Conservation (phyloP, 192 early-diverging fungal genomes). For the Entophlyctis luteolus region DNA sequence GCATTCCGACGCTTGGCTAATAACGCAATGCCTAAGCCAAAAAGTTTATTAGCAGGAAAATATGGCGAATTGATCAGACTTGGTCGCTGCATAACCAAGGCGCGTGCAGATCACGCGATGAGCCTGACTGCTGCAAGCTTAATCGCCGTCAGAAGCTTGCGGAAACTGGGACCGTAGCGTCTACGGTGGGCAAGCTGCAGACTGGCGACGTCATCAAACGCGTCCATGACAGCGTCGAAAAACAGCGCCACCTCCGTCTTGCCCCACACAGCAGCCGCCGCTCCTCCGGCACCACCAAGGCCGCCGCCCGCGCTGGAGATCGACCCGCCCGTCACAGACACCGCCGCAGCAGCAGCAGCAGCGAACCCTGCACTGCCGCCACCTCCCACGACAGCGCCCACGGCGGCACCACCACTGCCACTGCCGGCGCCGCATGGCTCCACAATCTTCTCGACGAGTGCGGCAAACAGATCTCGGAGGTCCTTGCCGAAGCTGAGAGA, state of each 20-base stretch:
- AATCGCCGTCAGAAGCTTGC: not conserved
- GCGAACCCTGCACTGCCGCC: too few species aligned
- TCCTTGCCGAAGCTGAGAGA: conserved; percentile 36
- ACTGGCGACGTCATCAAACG: conserved; percentile 3
- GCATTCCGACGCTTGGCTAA: too few species aligned
- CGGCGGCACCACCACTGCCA: not conserved
- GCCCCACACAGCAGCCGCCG: not conserved
- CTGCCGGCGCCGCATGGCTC: conserved; percentile 29
- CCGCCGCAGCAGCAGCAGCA: too few species aligned
- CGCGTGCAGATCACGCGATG: too few species aligned
- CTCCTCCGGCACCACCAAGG: too few species aligned
- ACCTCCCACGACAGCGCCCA: not conserved
- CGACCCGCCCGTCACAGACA: too few species aligned
- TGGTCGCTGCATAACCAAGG: too few species aligned
- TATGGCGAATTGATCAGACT: too few species aligned
- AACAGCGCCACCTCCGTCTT: not conserved
- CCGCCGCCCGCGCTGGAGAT: too few species aligned
- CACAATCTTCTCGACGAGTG: conserved; percentile 41
- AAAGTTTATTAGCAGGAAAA: too few species aligned
- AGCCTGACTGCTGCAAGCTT: conserved; percentile 14
- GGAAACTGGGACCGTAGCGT: not conserved
- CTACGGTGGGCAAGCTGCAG: conserved; percentile 1
- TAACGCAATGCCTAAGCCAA: too few species aligned
- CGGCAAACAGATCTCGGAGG: conserved; percentile 42
- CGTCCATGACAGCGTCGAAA: not conserved